Evolutionary conservation across 345 rosid genomes (phyloP), one percentile per base, ranked within the genome.

Genomic region (Citrus maxima): DNA sequence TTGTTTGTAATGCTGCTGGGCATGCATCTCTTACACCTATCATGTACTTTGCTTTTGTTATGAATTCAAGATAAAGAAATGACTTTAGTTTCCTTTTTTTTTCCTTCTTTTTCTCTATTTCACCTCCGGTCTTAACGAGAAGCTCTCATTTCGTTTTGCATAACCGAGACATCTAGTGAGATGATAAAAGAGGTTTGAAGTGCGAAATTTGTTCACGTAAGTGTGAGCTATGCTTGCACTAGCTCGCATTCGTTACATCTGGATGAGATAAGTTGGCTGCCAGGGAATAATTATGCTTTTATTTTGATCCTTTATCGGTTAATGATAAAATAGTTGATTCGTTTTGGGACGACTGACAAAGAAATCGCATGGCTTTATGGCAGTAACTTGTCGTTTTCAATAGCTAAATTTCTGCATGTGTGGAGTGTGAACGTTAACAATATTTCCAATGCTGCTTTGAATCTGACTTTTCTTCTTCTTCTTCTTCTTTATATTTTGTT

Each of bases 21-120:
- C 84, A 89, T 91, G 95, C 92, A 89, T 83, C 90, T n/a, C 92
- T 90, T 90, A 87, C 93, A 89, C 91, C 86, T 79, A 62, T 87
- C 83, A 81, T 86, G 82, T 87, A 80, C 71, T 66, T 77, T 80
- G 56, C 70, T 63, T 81, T 78, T 71, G 54, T 73, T 60, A 72
- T 80, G 66, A 67, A 73, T 40, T 66, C 58, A 64, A 46, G 49
- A 81, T 80, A 46, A 70, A 74, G 61, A 63, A 72, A 74, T n/a
- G 49, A 40, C 56, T 73, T 37, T 7, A 24, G 51, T 64, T 49
- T 77, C 27, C 40, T 37, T 6, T 37, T 3, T 32, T 32, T 55
- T 49, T 9, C 32, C 46, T 19, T 25, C 6, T 12, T 24, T 59
- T 22, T 68, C 2, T 40, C 3, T 40, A 4, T 62, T 32, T 19